Conservation (phyloP, 2,329 filamentous ascomycete genomes). For the Colletotrichum aenigma region DNA sequence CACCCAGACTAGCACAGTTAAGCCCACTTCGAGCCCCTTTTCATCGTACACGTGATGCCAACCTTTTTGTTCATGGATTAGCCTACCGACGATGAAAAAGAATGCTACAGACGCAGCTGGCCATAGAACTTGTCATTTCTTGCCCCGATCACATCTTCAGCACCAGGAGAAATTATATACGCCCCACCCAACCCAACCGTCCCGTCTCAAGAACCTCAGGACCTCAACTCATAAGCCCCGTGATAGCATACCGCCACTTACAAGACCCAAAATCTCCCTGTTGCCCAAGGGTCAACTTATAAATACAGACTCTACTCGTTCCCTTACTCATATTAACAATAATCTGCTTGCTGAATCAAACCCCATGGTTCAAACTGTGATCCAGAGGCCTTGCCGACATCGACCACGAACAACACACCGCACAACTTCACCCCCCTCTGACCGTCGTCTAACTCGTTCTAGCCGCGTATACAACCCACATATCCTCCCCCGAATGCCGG, state of each 20-base stretch:
- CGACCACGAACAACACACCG: background rate
- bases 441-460: background rate
- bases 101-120: background rate
- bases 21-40: too few species aligned
- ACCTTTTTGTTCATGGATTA: too few species aligned
- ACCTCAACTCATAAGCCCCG: background rate
- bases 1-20: background rate
- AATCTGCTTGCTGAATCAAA: too few species aligned
- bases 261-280: background rate
- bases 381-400: background rate
- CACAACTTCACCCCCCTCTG: too few species aligned
- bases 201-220: background rate
- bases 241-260: background rate
- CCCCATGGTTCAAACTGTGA: too few species aligned
- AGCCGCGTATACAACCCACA: background rate
- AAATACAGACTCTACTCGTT: background rate
- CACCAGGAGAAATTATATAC: background rate
- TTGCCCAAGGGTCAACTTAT: background rate
- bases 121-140: background rate
- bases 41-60: too few species aligned
- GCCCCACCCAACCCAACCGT: too few species aligned
- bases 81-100: background rate
- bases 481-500: accelerated
- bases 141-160: background rate
- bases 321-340: accelerated